Evolutionary conservation across 306 rosid species (phyloP), one percentile per base, ranked within the genome.

Genomic region (Acmispon strigosus): DNA sequence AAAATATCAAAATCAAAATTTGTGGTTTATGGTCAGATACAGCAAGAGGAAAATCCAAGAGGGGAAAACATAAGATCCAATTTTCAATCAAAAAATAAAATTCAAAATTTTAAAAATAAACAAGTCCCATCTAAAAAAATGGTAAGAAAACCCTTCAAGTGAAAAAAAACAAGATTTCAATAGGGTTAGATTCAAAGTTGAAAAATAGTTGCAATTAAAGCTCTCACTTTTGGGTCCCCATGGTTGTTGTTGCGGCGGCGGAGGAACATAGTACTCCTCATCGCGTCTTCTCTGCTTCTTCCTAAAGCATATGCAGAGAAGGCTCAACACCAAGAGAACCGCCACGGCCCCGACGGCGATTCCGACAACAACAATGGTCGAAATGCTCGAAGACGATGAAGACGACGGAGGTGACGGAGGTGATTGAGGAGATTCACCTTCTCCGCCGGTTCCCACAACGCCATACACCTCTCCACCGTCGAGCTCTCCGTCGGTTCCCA

Each of bases 201-300:
- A 18, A 44, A 43, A 17, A 8, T 9, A 34, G 22, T 16, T 16
- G 37, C 0, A 42, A 34, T 10, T n/a, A 78, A 69, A 65, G 71
- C 0, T 45, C 36, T 78, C 73, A 94, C 99, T 89, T 87, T 94
- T 94, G 55, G 82, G 88, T 47, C 81, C 78, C 16, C 75, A 81
- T 4, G 76, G n/a, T n/a, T n/a, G 81, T 17, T 83, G 86, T n/a
- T 50, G 78, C 10, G 13, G 76, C 18, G 84, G 90, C 9, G 85
- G 96, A 37, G 87, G 96, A 45, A 84, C 77, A 67, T 87, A 85
- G 70, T 84, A 78, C 12, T 11, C 86, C 24, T 84, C 88, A 27
- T 86, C 90, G 22, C 89, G 87, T 54, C 91, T 88, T 83, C 83
- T 86, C 81, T 84, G 89, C 86, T 86, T 91, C 85, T 84, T 94